phyloP scores from a whole-genome alignment of 345 rosid species.

The Theobroma cacao region DNA sequence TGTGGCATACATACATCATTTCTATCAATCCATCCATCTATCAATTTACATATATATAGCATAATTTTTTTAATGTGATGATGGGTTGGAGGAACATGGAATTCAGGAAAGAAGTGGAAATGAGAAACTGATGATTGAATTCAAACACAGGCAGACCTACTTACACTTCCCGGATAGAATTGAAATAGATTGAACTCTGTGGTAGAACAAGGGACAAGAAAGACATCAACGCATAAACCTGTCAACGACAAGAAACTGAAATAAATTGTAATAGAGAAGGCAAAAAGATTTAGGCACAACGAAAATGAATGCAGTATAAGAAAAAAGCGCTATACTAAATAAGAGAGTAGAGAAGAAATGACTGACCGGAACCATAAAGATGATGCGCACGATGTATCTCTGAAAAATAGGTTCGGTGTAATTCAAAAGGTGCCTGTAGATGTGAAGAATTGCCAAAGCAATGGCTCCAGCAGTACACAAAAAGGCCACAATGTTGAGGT shows the following conservation, averaged over 20 bases:
- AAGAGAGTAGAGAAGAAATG: not conserved
- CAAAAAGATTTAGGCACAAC: not conserved
- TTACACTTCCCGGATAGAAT: slow-evolving; percentile 97
- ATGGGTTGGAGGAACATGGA: not conserved
- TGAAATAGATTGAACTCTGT: slow-evolving; percentile 72
- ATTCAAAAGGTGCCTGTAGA: slow-evolving; percentile 82
- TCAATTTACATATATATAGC: not conserved
- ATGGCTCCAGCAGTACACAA: slow-evolving; percentile 72
- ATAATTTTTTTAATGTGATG: not conserved
- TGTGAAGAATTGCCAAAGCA: slow-evolving; percentile 67
- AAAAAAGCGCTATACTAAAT: not conserved
- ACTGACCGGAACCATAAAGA: slow-evolving; percentile 97
- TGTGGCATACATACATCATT: not conserved
- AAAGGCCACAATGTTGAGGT: slow-evolving; percentile 52
- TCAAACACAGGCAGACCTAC: slow-evolving; percentile 25
- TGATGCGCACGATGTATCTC: slow-evolving; percentile 91
- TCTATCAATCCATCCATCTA: not conserved
- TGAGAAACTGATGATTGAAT: not conserved
- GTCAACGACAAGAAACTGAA: slow-evolving; percentile 14
- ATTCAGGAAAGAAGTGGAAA: not conserved
- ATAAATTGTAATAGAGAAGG: not conserved
- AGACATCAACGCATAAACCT: slow-evolving; percentile 92
- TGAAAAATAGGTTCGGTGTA: slow-evolving; percentile 94
- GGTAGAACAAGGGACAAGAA: slow-evolving; percentile 84
- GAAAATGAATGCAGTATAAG: not conserved